A percentile compares a stretch with the other conserved stretches of the same genome.
phyloP scores from a whole-genome alignment of 257 asterid genomes.

The Solanum pimpinellifolium region DNA sequence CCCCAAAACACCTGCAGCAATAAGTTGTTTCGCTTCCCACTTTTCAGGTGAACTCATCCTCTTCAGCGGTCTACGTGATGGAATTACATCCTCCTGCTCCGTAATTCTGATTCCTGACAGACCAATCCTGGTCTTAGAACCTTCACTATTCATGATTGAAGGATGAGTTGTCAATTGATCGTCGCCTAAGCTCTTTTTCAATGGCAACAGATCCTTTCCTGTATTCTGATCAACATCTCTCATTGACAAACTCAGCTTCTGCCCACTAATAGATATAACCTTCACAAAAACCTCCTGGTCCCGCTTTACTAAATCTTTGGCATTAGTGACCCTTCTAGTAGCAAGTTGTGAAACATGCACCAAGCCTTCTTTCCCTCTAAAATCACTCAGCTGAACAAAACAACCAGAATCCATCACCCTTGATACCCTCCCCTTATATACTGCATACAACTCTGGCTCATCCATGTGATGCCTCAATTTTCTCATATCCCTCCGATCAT shows the following conservation, averaged over 20 bases:
- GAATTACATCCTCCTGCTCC: conserved; percentile 49
- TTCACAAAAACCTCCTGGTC: conserved; percentile 89
- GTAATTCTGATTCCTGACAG: conserved; percentile 64
- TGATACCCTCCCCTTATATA: conserved; percentile 80
- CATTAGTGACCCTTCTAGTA: conserved; percentile 66
- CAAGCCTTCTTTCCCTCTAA: conserved; percentile 78
- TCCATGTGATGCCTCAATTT: conserved; percentile 16
- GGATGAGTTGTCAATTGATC: conserved; percentile 45
- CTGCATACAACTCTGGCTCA: conserved; percentile 56
- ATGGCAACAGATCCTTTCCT: conserved; percentile 74
- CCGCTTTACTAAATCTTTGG: conserved; percentile 84
- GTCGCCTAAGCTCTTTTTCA: conserved; percentile 55
- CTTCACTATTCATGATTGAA: conserved; percentile 25
- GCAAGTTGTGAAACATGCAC: conserved; percentile 88
- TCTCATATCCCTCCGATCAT: conserved; percentile 30
- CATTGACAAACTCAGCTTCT: conserved; percentile 77
- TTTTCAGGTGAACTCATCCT: conserved; percentile 93
- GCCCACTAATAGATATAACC: conserved; percentile 71
- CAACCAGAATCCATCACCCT: conserved; percentile 95
- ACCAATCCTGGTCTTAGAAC: conserved; percentile 65
- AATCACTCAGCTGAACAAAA: conserved; percentile 71
- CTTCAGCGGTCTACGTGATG: conserved; percentile 77
- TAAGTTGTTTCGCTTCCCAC: conserved; percentile 92
- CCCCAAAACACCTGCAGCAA: conserved; percentile 80
- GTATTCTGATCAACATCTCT: conserved; percentile 91